Evolutionary conservation across 768 basidiomycete genomes (phyloP), one percentile per base, ranked within the genome.

Genomic region (Russula emetica): DNA sequence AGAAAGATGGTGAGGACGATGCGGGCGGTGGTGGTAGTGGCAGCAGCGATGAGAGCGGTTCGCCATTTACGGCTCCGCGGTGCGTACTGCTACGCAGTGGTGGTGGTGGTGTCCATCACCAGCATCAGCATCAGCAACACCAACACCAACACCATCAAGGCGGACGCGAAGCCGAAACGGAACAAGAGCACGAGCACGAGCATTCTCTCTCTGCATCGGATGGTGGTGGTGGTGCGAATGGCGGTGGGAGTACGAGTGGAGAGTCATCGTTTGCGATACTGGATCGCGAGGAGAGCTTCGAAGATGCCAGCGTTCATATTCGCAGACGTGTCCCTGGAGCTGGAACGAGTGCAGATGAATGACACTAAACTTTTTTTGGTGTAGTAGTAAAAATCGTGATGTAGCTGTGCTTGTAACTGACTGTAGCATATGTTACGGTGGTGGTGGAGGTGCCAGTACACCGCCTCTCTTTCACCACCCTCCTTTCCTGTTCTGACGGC

Each of bases 201-300:
- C 44, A 55, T 40, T 57, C 44, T 44, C 54, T 49, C 18, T 30
- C 47, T 32, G 28, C 18, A 34, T 67, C 59, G 45, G 62, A 49
- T 8, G 26, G 57, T 4, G 30, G n/a, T n/a, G n/a, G n/a, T 22
- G 42, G 44, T 6, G 13, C 14, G 55, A 42, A n/a, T 30, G 40
- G 40, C 8, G 11, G 42, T 24, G 67, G 42, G 53, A 68, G 67
- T 26, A 63, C 55, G 57, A 67, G 67, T 18, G 67, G 61, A n/a
- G 66, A 58, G 32, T 14, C 80, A 76, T 54, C 79, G 82, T 72
- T 74, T 9, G 73, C 72, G 60, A 52, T 70, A 36, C 61, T 74
- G 44, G 69, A 69, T 42, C 32, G 67, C 32, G 67, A 61, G 32
- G 67, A 69, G 59, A 67, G 67, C 66, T 67, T 66, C 30, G 68